phyloP scores from a whole-genome alignment of 768 basidiomycete genomes.

The Podaxis sp. region DNA sequence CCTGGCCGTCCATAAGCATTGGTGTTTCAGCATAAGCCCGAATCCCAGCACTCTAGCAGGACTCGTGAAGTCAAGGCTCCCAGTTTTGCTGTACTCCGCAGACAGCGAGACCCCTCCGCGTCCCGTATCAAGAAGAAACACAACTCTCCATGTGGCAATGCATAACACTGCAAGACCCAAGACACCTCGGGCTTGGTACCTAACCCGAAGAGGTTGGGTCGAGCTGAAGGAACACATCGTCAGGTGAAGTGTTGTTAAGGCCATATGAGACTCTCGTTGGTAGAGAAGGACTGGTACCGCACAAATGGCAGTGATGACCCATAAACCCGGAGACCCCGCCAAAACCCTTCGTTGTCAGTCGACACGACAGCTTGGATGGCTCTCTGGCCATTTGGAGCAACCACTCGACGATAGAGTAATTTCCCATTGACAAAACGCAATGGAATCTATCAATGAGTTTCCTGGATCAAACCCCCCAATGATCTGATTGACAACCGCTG shows the following conservation, averaged over 20 bases:
- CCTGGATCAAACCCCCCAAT: neutral
- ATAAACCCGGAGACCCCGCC: neutral
- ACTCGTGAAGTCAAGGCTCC: no score
- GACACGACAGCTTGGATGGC: neutral
- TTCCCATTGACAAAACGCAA: neutral
- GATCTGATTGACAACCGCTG: neutral
- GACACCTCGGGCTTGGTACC: neutral
- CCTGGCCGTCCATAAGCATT: neutral
- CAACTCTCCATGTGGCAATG: neutral
- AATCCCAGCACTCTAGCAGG: neutral
- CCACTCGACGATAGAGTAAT: neutral
- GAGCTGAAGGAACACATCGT: neutral
- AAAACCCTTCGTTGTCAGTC: neutral
- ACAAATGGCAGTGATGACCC: neutral
- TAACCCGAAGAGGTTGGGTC: neutral
- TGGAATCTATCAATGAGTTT: neutral
- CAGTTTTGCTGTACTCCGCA: neutral
- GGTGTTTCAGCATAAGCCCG: neutral
- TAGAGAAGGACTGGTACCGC: neutral
- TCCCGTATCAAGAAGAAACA: neutral
- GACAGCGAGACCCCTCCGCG: neutral
- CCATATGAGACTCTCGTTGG: neutral
- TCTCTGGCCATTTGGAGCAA: no score
- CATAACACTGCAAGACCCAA: neutral
- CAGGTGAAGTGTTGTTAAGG: neutral